Evolutionary conservation across 306 rosid species (phyloP).

Genomic region (Medicago lupulina): DNA sequence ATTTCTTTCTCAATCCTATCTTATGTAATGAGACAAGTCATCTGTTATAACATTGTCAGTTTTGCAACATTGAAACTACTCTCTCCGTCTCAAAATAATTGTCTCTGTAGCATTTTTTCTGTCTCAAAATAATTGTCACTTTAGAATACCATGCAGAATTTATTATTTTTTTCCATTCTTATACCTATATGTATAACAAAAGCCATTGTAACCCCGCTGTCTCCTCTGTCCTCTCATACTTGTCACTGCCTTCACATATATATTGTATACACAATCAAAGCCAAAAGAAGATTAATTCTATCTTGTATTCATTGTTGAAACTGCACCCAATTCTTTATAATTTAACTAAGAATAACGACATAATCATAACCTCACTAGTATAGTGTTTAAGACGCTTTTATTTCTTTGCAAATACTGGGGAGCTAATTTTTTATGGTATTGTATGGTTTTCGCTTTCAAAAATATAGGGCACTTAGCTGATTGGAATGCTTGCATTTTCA

Average conservation of each 20-base stretch:
- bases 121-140: no score
- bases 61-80: background rate
- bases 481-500: background rate
- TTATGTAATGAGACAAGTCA: slow-evolving; percentile 1
- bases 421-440: background rate
- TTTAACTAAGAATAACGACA: background rate
- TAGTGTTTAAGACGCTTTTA: no score
- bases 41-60: background rate
- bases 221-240: no score
- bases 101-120: no score
- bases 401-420: background rate
- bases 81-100: no score
- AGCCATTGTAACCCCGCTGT: no score
- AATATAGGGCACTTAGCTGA: background rate
- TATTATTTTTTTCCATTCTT: no score
- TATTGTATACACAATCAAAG: background rate
- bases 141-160: no score
- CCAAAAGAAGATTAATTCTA: background rate
- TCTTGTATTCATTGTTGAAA: background rate
- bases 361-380: background rate
- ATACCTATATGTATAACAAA: no score
- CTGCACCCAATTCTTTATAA: background rate
- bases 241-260: background rate
- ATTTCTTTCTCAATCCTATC: background rate
- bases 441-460: background rate